These are phyloP conservation scores for Teunomyces barrocoloradensis DNA, from an alignment of 805 yeast genomes.

Conservation along the genomic window DNA sequence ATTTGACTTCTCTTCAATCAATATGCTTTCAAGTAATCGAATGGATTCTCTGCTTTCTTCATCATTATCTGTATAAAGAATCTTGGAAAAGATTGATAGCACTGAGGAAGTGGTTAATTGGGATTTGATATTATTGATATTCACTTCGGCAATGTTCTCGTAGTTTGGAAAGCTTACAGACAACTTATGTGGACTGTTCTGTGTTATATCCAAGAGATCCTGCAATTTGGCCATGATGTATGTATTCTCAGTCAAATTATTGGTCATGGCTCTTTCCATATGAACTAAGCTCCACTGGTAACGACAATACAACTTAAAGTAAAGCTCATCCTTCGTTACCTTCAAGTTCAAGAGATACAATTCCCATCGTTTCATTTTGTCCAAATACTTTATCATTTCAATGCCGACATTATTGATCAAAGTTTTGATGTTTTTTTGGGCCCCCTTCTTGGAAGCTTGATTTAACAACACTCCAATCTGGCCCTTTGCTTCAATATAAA, in stretches of 20 bases:
- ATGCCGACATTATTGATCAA: slow-evolving; percentile 34
- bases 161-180: slow-evolving; percentile 55
- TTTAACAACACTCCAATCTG: slow-evolving; percentile 19
- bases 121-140: slow-evolving; percentile 45
- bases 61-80: slow-evolving; percentile 36
- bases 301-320: slow-evolving; percentile 13
- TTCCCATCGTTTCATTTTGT: slow-evolving; percentile 51
- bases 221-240: slow-evolving; percentile 23
- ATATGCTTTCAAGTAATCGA: slow-evolving; percentile 44
- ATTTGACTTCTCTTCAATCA: slow-evolving; percentile 26
- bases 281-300: slow-evolving; percentile 37
- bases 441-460: slow-evolving; percentile 15
- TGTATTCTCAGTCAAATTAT: slow-evolving; percentile 29
- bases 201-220: slow-evolving; percentile 12
- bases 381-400: slow-evolving; percentile 36
- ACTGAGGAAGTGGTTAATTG: slow-evolving; percentile 74
- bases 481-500: slow-evolving; percentile 31
- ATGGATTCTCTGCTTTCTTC: slow-evolving; percentile 33
- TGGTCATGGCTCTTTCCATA: slow-evolving; percentile 25
- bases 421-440: slow-evolving; percentile 24
- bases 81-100: slow-evolving; percentile 58
- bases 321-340: neutral
- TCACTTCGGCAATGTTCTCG: slow-evolving; percentile 56
- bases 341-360: neutral
- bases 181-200: slow-evolving; percentile 9